Evolutionary conservation across 331 rosid genomes (phyloP).

Genomic region (Prunus yedoensis): DNA sequence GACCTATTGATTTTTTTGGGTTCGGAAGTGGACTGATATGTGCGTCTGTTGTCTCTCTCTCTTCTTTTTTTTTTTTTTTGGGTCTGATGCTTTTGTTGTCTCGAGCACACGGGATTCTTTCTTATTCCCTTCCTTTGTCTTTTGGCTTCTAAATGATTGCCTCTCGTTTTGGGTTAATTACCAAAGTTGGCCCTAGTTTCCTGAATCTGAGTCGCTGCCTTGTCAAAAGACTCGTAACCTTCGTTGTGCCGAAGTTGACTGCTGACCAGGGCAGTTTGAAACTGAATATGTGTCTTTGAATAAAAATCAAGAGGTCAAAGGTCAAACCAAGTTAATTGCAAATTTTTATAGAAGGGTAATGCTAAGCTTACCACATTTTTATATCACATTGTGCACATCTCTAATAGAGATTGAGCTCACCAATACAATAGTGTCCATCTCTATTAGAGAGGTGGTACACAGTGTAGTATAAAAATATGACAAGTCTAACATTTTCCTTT

Average conservation of each 20-base stretch:
- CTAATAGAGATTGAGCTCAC: too few relatives aligned
- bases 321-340: background rate
- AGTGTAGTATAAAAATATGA: too few relatives aligned
- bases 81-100: background rate
- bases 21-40: too few relatives aligned
- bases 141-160: background rate
- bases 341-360: too few relatives aligned
- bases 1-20: background rate
- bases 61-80: too few relatives aligned
- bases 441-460: accelerated
- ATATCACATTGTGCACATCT: too few relatives aligned
- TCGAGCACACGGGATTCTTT: background rate
- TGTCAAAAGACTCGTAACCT: background rate
- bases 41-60: too few relatives aligned
- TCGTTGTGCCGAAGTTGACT: background rate
- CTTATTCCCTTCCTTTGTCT: background rate
- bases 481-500: accelerated
- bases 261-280: background rate
- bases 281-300: background rate
- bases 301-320: background rate
- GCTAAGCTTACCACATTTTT: too few relatives aligned
- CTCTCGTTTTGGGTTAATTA: background rate
- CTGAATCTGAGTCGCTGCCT: background rate
- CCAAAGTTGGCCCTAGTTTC: background rate
- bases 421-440: too few relatives aligned